Percentiles rank a stretch among this genome's conserved stretches.
These are phyloP conservation scores for Usnea hakonensis DNA, from an alignment of 495 filamentous ascomycete species.

Conservation along the genomic window DNA sequence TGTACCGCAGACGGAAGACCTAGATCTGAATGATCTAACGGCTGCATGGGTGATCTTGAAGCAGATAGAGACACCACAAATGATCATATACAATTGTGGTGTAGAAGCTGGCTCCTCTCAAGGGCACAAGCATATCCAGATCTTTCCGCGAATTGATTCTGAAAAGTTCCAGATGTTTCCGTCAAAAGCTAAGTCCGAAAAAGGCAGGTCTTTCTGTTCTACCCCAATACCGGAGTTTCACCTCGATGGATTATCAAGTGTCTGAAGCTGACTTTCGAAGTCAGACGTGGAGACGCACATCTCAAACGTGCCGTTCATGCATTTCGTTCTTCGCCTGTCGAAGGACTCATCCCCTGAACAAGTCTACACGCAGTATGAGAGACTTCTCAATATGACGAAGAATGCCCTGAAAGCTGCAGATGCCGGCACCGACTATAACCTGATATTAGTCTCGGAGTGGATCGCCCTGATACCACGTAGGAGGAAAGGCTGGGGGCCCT, in stretches of 20 bases:
- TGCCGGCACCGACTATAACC: slow-evolving; percentile 20
- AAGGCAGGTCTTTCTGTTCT: not conserved
- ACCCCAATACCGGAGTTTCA: not conserved
- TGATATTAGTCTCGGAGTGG: slow-evolving; percentile 19
- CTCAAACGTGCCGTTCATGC: slow-evolving; percentile 18
- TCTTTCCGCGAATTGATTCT: slow-evolving; percentile 20
- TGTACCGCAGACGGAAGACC: slow-evolving; percentile 28
- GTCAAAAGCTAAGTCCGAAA: slow-evolving; percentile 1
- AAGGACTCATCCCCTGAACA: not conserved
- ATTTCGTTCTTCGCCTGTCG: slow-evolving; percentile 16
- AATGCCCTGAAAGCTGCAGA: slow-evolving; percentile 9
- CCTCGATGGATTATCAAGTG: not conserved
- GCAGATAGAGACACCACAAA: slow-evolving; percentile 12
- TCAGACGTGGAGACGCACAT: slow-evolving; percentile 10
- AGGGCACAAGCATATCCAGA: slow-evolving; percentile 27
- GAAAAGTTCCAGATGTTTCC: slow-evolving; percentile 12
- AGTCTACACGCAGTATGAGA: slow-evolving; percentile 12
- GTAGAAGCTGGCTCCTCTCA: slow-evolving; percentile 25
- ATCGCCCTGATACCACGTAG: slow-evolving; percentile 19
- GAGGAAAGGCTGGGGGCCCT: slow-evolving; percentile 8
- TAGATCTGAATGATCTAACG: slow-evolving; percentile 23
- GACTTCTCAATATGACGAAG: slow-evolving; percentile 14
- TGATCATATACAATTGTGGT: slow-evolving; percentile 28
- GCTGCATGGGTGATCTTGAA: slow-evolving; percentile 26
- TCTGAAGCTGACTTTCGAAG: not conserved